Conservation (phyloP, 192 early-diverging fungal genomes). For the Cetraspora pellucida region DNA sequence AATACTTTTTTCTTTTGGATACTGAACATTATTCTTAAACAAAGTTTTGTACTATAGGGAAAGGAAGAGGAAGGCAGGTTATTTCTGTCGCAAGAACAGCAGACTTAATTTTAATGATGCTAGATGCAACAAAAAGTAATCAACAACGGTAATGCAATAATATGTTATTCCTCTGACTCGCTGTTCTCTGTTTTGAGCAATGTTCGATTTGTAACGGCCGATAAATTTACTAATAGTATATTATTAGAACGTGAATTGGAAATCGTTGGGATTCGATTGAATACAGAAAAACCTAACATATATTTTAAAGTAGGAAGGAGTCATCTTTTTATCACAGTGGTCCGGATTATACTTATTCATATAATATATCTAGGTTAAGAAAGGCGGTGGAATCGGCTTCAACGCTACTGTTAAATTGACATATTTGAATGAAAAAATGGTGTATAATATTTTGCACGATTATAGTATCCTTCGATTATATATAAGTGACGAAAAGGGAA, state of each 20-base stretch:
- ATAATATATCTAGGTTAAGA: slow-evolving; percentile 67
- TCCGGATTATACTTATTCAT: not conserved
- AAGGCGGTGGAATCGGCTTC: slow-evolving; percentile 94
- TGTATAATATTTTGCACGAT: slow-evolving; percentile 92
- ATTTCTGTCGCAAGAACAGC: slow-evolving; percentile 97
- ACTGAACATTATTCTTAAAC: not conserved
- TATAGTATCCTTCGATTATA: slow-evolving; percentile 64
- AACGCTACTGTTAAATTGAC: slow-evolving; percentile 90
- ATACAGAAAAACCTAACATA: slow-evolving; percentile 85
- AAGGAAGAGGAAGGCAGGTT: slow-evolving; percentile 96
- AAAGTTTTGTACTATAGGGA: slow-evolving; percentile 35
- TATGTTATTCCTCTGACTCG: too few relatives aligned
- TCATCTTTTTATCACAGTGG: not conserved
- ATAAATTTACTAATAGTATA: slow-evolving; percentile 42
- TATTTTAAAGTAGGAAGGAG: slow-evolving; percentile 78
- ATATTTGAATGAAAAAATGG: slow-evolving; percentile 85
- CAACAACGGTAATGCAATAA: slow-evolving; percentile 62
- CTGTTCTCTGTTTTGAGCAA: too few relatives aligned
- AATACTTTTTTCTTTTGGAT: not conserved
- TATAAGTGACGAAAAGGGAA: too few relatives aligned
- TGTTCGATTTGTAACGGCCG: too few relatives aligned
- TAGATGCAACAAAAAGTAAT: slow-evolving; percentile 91
- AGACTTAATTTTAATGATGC: slow-evolving; percentile 96
- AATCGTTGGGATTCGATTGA: slow-evolving; percentile 93
- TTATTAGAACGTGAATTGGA: slow-evolving; percentile 92